A percentile compares a stretch with the other conserved stretches of the same genome.
phyloP scores from a whole-genome alignment of 148 eudicot genomes.

The Rhododendron simsii region DNA sequence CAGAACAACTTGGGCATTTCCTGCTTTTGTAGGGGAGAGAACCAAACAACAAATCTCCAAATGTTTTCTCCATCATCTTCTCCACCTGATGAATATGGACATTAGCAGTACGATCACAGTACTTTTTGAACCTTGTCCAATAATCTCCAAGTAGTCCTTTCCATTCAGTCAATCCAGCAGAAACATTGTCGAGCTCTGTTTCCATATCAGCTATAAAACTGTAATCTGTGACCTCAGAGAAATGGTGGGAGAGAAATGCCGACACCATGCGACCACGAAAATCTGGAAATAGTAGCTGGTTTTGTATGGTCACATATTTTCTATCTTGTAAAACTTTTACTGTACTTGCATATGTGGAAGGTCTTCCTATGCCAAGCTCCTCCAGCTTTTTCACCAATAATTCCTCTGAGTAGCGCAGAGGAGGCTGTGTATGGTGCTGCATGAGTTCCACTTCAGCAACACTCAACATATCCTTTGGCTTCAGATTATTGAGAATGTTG shows the following conservation, averaged over 20 bases:
- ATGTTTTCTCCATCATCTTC: conserved; percentile 89
- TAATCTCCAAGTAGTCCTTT: conserved; percentile 87
- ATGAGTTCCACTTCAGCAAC: conserved; percentile 59
- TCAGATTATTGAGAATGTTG: conserved; percentile 45
- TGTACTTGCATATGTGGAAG: conserved; percentile 88
- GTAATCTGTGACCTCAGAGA: conserved; percentile 87
- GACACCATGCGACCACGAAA: conserved; percentile 99
- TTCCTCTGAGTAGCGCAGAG: conserved; percentile 81
- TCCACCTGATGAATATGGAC: conserved; percentile 90
- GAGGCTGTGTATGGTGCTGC: conserved; percentile 78
- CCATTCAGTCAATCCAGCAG: conserved; percentile 94
- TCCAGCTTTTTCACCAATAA: conserved; percentile 84
- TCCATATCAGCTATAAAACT: conserved; percentile 98
- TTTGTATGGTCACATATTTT: conserved; percentile 68
- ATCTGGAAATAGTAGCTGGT: conserved; percentile 64
- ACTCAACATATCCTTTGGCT: conserved; percentile 44
- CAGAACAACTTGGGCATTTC: conserved; percentile 81
- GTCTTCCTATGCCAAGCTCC: conserved; percentile 98
- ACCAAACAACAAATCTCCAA: conserved; percentile 65
- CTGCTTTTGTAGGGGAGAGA: conserved; percentile 68
- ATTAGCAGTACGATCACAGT: conserved; percentile 58
- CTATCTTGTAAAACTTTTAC: conserved; percentile 83
- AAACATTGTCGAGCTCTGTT: conserved; percentile 93
- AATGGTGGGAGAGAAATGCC: conserved; percentile 79
- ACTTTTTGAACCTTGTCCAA: conserved; percentile 82